Base-by-base conservation (phyloP, 2,329 filamentous ascomycete genomes). In the Emericellopsis cladophorae region DNA sequence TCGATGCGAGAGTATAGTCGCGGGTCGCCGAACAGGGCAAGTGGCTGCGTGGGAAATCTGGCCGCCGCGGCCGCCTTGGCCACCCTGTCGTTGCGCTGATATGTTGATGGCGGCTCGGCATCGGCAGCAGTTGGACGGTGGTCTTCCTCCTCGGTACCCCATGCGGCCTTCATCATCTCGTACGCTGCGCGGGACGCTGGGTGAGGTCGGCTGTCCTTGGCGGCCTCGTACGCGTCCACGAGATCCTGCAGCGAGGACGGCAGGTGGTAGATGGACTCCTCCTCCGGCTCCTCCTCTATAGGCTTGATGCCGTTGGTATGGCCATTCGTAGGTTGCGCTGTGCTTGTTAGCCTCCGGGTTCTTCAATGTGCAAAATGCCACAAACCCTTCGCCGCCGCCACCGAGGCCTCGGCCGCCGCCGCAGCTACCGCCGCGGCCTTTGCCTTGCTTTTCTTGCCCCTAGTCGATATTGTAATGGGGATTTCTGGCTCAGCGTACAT, bases 1-100 rank as follows among this genome's bases (percentile, higher is more conserved):
- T 98, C 92, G 45, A 98, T 90, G 43, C 86, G 76, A 22, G 76
- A 76, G 62, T 95, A 98, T 45, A 98, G 65, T 37, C 84, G 73
- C 29, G 87, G 84, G 60, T 98, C 88, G 51, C 95, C 88, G 51
- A 96, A 90, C 48, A 96, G 87, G 2, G 83, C 68, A 34, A 95
- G 70, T n/a, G 89, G 84, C 56, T 95, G 88, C 55, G 93, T 87
- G 7, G 92, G 92, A 60, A 94, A 98, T 50, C 92, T 85, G 7
- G 84, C 70, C 4, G 81, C 81, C 5, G 84, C 84, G 9, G 69
- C 65, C 51, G 82, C 65, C 51, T 82, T 79, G 61, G 86, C 85
- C 22, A 82, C 84, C 48, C 81, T 78, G 48, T 89, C 82, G 4
- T 92, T 89, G 48, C 81, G 81, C 26, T 29, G 26, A 66, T 95